Base-by-base conservation (phyloP, 768 basidiomycete species). In the Amyloporia xantha region DNA sequence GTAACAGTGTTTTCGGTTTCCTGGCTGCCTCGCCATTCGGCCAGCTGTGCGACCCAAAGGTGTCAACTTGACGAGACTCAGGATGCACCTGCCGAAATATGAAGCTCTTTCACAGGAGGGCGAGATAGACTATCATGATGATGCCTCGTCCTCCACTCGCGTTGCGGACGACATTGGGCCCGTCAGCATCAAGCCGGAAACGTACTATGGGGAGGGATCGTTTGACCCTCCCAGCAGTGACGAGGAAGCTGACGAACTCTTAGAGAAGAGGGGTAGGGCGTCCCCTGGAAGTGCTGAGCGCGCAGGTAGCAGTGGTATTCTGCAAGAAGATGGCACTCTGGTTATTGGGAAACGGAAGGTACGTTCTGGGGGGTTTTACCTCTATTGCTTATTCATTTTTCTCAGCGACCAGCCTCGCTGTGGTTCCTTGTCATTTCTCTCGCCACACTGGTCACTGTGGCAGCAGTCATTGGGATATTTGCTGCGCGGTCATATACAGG, bases 151-250 rank as follows among this genome's bases (percentile, higher is more conserved):
- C 2, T 38, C 5, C n/a, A 2, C 17, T 5, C 36, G 23, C 4
- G 23, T 2, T 10, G 49, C n/a, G 15, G 47, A 51, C 37, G 54
- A 44, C 15, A 28, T 41, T 37, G 38, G 24, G n/a, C 45, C 44
- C 27, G 33, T 17, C 9, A 36, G 52, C 10, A 35, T 52, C 24
- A 56, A 55, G 51, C 66, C 67, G 1, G 36, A 54, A 20, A 51
- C 59, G 12, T 90, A 90, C 66, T 90, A 90, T 55, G 82, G 76
- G 25, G 86, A 89, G 17, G 86, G 87, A 0, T 73, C 79, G 0
- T 91, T 89, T 58, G 84, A 87, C 54, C 74, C 83, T 19, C 84
- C 86, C 5, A 86, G 84, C 58, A 88, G 86, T n/a, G 83, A 82
- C 41, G 84, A 84, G n/a, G 85, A 82, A 48, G 75, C 77, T 23